Evolutionary conservation across 768 basidiomycete genomes (phyloP).

Genomic region (Pleurotus citrinopileatus): DNA sequence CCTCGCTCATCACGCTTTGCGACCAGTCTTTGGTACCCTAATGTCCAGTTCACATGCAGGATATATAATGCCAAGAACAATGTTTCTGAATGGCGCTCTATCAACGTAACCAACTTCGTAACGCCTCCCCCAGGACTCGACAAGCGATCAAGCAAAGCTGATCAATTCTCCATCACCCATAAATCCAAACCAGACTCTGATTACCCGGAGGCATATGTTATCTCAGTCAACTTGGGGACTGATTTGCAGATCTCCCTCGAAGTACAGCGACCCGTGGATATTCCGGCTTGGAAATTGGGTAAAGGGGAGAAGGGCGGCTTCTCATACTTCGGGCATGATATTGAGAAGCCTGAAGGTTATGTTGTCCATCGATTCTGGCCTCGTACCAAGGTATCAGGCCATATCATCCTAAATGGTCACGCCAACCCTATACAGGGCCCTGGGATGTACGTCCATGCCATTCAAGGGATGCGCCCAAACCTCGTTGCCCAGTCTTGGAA

Average conservation of each 20-base stretch:
- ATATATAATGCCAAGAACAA: slow-evolving; percentile 75
- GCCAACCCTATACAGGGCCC: slow-evolving; percentile 55
- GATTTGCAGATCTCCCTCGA: slow-evolving; percentile 82
- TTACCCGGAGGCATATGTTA: slow-evolving; percentile 71
- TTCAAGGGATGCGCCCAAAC: slow-evolving; percentile 98
- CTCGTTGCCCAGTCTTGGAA: slow-evolving; percentile 93
- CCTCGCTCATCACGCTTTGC: slow-evolving; percentile 11
- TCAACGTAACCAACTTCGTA: slow-evolving; percentile 80
- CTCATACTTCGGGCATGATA: slow-evolving; percentile 80
- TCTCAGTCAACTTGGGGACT: slow-evolving; percentile 75
- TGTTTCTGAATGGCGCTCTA: slow-evolving; percentile 78
- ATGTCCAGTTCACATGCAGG: slow-evolving; percentile 93
- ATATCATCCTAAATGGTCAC: slow-evolving; percentile 63
- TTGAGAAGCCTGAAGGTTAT: slow-evolving; percentile 72
- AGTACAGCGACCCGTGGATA: slow-evolving; percentile 61
- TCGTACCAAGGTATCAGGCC: slow-evolving; percentile 56
- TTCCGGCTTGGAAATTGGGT: slow-evolving; percentile 90
- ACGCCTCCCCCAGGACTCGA: slow-evolving; percentile 73
- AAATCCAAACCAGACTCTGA: slow-evolving; percentile 55
- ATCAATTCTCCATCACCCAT: slow-evolving; percentile 77
- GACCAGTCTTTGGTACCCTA: slow-evolving; percentile 86
- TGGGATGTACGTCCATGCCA: slow-evolving; percentile 92
- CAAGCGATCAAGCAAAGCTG: slow-evolving; percentile 83
- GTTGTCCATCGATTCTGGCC: slow-evolving; percentile 95
- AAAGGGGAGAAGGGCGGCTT: slow-evolving; percentile 84